Base-by-base conservation (phyloP, 352 stramenopile species). In the Thraustotheca clavata region DNA sequence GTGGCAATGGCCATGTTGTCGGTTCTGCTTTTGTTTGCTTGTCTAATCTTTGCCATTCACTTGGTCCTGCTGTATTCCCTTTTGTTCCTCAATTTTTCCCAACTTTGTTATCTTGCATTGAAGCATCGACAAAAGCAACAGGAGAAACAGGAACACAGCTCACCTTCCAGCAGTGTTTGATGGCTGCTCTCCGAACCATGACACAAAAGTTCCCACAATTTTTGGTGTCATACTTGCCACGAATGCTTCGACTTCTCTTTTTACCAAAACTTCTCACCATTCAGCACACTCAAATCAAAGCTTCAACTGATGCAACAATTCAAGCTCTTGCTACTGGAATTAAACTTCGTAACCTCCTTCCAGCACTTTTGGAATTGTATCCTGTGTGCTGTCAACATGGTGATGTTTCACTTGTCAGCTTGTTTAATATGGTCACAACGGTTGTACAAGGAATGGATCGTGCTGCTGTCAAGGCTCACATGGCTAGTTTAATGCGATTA, bases 171-270 rank as follows among this genome's bases (percentile, higher is more conserved):
- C 80, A 89, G 61, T 94, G 86, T 54, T 54, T 92, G 35, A 65
- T 94, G 49, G 69, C 76, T 12, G 76, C 86, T 24, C 61, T 94
- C 18, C 82, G 91, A 60, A 79, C 90, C 40, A 90, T 94, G 59
- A 91, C 83, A 0, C 77, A 86, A 59, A 87, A 88, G 62, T 88
- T 94, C 54, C 72, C 83, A 24, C 80, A 89, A 69, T 94, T 94
- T 57, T 60, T 94, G 20, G 81, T 76, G 8, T 80, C 83, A 39
- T 91, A 94, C 71, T 66, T 94, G 55, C 69, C 77, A 22, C 68
- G 69, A 49, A 83, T 87, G 36, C 55, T 90, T 12, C 69, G 80
- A n/a, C 73, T 76, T 14, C 69, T 94, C 26, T 59, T 92, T 59
- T 63, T 77, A 39, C 83, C 83, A 12, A 68, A 74, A 14, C 60